Evolutionary conservation across 73 alveolate genomes (phyloP), one percentile per base, ranked within the genome.

Genomic region (Paramecium sonneborni): DNA sequence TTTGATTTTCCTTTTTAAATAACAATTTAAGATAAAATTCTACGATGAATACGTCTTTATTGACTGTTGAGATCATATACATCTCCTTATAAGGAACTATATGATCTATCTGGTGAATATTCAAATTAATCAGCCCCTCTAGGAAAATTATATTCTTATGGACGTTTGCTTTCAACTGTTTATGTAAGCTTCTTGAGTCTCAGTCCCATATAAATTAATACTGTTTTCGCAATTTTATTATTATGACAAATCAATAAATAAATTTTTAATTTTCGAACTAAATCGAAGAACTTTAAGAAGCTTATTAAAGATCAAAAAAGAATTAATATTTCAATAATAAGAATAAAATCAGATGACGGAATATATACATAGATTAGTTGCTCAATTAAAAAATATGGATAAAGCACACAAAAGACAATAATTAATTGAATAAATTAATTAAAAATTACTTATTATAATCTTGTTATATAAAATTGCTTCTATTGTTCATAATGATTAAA

Each of bases 331-430:
- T 1, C 30, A 30, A 34, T 0, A 56, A 9, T 12, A 56, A 9
- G 74, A 9, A 56, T 56, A 56, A 58, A n/a, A 58, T 23, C 11
- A 58, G 18, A 38, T 38, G 3, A 5, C 82, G 4, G 41, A 58
- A 21, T 3, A 6, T 58, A 5, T 10, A 21, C 12, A 58, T 20
- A 3, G 26, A 15, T n/a, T n/a, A n/a, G n/a, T n/a, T n/a, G n/a
- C n/a, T n/a, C n/a, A n/a, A n/a, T n/a, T n/a, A n/a, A n/a, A n/a
- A n/a, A n/a, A 86, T 15, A 37, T 39, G 68, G 62, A 67, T 62
- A 95, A 95, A 69, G 98, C 93, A 62, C 95, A 95, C 88, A 92
- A 93, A 62, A 41, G 98, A 44, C 87, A 94, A 32, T 84, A 95
- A 90, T 21, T 93, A 56, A 95, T 93, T 11, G 96, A 92, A 69